Conservation (phyloP, 352 stramenopile genomes). For the Globisporangium paroecandrum region DNA sequence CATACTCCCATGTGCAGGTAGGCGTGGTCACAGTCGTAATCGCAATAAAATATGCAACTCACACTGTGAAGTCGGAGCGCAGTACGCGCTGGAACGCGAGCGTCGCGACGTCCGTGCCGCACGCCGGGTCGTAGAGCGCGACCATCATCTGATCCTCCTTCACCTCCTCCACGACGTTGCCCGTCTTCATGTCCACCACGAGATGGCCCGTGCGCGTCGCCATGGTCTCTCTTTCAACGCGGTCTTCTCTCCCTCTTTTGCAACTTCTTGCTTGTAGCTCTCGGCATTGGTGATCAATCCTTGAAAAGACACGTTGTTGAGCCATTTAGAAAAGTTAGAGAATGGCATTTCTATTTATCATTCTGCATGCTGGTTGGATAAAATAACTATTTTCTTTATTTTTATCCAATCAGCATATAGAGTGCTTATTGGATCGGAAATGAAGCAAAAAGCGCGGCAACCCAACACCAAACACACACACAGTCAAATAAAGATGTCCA, state of each 20-base stretch:
- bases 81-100: constrained; percentile 45
- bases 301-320: neutral
- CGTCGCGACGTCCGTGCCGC: constrained; percentile 27
- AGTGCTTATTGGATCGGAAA: neutral
- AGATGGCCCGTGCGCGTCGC: constrained; percentile 53
- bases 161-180: constrained; percentile 63
- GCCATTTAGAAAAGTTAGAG: neutral
- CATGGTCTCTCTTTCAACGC: constrained; percentile 21
- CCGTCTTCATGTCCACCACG: constrained; percentile 47
- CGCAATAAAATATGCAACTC: neutral
- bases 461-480: neutral
- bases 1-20: neutral
- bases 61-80: constrained; percentile 64
- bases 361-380: neutral
- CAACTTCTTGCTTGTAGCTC: neutral
- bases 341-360: neutral
- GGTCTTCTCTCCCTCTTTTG: neutral
- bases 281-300: neutral
- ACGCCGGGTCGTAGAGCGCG: constrained; percentile 45
- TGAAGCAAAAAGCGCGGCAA: neutral
- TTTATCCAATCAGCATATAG: neutral
- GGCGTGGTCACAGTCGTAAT: neutral
- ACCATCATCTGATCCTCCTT: constrained; percentile 69
- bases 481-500: constrained; percentile 77
- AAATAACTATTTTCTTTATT: neutral